Base-by-base conservation (phyloP, 164 flowering plant genomes). In the Sextonia rubra region DNA sequence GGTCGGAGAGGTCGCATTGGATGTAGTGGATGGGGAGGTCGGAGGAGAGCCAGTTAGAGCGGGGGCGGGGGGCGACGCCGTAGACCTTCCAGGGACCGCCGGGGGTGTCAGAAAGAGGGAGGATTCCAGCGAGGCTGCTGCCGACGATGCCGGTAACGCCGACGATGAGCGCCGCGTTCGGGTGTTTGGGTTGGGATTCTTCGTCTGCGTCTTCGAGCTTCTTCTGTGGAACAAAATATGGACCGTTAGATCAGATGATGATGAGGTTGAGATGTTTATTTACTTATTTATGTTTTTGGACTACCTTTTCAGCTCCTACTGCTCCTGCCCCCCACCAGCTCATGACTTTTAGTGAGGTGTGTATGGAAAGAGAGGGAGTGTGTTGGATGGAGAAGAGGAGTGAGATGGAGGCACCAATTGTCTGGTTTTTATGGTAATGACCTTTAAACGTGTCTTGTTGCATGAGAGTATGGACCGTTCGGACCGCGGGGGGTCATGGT, bases 31-130 rank as follows among this genome's bases (percentile, higher is more conserved):
- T 56, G 0, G 86, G 86, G 63, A 86, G 82, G 47, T 89, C 90
- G 15, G 81, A 81, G 75, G 78, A 76, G 30, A 27, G 30, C 91
- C 93, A 91, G 49, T 71, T 2, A 24, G 93, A 95, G 0, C 88
- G 83, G 26, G 88, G 84, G 22, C 95, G 86, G 61, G 93, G 89
- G 3, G 87, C 91, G 29, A 90, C 88, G 74, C 97, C 97, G 77
- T 92, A 92, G 73, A 90, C 94, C 73, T 92, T 92, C 97, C 97
- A 92, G 1, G 92, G 95, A 47, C 95, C 95, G 27, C 94, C 96
- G 56, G 97, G 97, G 17, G 97, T 92, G 81, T 89, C 92, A 23
- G 91, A 44, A 26, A 89, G 86, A 0, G 94, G 94, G 71, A 92
- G 90, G 69, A 90, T 90, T 74, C 89, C 96, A 30, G 92, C 92